These are phyloP conservation scores for Volvariella volvacea DNA, from an alignment of 1,284 basidiomycete genomes.

Conservation along the genomic window DNA sequence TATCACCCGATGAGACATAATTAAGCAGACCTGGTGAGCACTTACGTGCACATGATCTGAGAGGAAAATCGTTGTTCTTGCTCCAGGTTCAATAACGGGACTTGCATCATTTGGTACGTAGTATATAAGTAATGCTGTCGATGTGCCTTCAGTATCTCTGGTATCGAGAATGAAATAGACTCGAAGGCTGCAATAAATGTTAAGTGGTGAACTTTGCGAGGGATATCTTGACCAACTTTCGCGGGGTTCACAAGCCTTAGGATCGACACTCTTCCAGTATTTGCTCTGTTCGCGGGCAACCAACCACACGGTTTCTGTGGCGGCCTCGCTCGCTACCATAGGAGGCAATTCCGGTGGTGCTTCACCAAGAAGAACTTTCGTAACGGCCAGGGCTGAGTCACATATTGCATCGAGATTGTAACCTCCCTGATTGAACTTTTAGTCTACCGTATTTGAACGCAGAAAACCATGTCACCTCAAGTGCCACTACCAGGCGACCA, in stretches of 20 bases:
- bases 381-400: constrained; percentile 81
- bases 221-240: constrained; percentile 56
- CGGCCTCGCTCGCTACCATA: constrained; percentile 68
- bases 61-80: constrained; percentile 67
- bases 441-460: background rate
- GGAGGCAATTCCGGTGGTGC: constrained; percentile 69
- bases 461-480: constrained; percentile 59
- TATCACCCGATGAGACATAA: constrained; percentile 19
- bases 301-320: constrained; percentile 82
- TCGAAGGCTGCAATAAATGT: constrained; percentile 41
- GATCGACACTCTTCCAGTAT: constrained; percentile 85
- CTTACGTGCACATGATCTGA: constrained; percentile 84
- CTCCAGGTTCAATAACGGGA: constrained; percentile 66
- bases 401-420: constrained; percentile 93
- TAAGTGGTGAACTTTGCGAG: too few species aligned
- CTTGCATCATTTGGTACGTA: constrained; percentile 68
- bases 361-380: constrained; percentile 81
- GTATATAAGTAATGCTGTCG: constrained; percentile 73
- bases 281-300: constrained; percentile 83
- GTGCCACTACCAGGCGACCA: constrained; percentile 86
- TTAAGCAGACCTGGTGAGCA: constrained; percentile 10
- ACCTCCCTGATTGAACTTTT: constrained; percentile 61
- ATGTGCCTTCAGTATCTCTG: constrained; percentile 82
- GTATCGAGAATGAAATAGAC: constrained; percentile 55
- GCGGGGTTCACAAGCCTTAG: constrained; percentile 71